Evolutionary conservation across 208 protist species (phyloP).

Genomic region (Trypanosoma cruzi): DNA sequence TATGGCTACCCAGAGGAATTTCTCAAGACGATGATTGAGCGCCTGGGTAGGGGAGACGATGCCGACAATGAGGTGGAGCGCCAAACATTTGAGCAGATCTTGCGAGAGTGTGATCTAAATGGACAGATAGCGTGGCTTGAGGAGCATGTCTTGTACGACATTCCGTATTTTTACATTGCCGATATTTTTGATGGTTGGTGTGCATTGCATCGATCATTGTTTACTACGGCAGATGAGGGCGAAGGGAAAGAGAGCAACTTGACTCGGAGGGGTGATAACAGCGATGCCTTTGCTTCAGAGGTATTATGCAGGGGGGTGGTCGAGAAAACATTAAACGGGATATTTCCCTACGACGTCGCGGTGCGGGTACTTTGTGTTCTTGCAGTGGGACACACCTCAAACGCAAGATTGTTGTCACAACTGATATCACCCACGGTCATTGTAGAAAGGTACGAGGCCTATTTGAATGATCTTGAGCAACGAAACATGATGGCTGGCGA

Average conservation of each 20-base stretch:
- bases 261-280: constrained; percentile 6
- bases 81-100: constrained; percentile 79
- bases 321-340: constrained; percentile 66
- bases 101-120: constrained; percentile 62
- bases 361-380: constrained; percentile 73
- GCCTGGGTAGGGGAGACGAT: constrained; percentile 45
- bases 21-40: constrained; percentile 49
- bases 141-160: constrained; percentile 80
- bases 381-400: constrained; percentile 43
- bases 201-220: constrained; percentile 44
- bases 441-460: constrained; percentile 48
- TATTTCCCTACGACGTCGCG: constrained; percentile 85
- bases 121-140: constrained; percentile 84
- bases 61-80: constrained; percentile 43
- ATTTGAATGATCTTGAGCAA: constrained; percentile 31
- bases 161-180: constrained; percentile 91
- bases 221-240: constrained; percentile 21
- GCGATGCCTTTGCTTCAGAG: constrained; percentile 50
- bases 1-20: constrained; percentile 58
- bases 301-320: constrained; percentile 60
- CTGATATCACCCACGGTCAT: constrained; percentile 36
- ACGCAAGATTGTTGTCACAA: constrained; percentile 47
- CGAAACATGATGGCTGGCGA: constrained; percentile 14
- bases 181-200: constrained; percentile 88
- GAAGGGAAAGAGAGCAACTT: background rate